These are phyloP conservation scores for Tagetes patula DNA, from an alignment of 129 eudicot genomes.

Conservation along the genomic window DNA sequence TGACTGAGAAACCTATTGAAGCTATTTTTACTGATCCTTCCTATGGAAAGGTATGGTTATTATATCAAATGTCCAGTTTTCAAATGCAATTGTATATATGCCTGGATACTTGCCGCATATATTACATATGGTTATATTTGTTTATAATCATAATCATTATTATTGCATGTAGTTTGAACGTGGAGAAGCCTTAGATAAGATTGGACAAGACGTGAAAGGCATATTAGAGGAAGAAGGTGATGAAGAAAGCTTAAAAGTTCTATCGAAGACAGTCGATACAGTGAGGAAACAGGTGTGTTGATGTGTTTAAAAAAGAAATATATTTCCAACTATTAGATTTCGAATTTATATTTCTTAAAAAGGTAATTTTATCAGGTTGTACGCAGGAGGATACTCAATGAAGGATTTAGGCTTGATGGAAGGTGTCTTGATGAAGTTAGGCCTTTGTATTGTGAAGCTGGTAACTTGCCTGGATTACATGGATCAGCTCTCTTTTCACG, in stretches of 20 bases:
- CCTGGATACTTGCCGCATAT: constrained; percentile 6
- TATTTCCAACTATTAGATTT: neutral
- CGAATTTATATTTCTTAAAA: constrained; percentile 7
- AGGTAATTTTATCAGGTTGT: constrained; percentile 53
- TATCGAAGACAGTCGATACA: constrained; percentile 81
- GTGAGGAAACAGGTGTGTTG: constrained; percentile 79
- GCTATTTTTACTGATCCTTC: constrained; percentile 90
- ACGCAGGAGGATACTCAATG: constrained; percentile 67
- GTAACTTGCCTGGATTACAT: constrained; percentile 74
- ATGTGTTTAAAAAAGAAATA: neutral
- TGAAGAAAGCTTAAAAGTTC: constrained; percentile 69
- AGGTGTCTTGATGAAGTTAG: constrained; percentile 94
- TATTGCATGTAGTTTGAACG: constrained; percentile 68
- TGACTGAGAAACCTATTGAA: constrained; percentile 73
- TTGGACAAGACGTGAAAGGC: constrained; percentile 64
- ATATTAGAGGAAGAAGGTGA: constrained; percentile 79
- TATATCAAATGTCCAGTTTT: neutral
- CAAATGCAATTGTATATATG: neutral
- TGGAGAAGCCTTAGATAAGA: constrained; percentile 91
- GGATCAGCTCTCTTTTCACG: constrained; percentile 90
- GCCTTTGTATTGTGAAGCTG: constrained; percentile 87
- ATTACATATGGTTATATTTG: neutral
- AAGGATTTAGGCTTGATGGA: constrained; percentile 87
- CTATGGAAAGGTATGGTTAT: constrained; percentile 74
- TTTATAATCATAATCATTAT: neutral